Percentiles rank a stretch among this genome's conserved stretches.
phyloP scores from a whole-genome alignment of 106 monocot genomes.

The Amphibolis antarctica region DNA sequence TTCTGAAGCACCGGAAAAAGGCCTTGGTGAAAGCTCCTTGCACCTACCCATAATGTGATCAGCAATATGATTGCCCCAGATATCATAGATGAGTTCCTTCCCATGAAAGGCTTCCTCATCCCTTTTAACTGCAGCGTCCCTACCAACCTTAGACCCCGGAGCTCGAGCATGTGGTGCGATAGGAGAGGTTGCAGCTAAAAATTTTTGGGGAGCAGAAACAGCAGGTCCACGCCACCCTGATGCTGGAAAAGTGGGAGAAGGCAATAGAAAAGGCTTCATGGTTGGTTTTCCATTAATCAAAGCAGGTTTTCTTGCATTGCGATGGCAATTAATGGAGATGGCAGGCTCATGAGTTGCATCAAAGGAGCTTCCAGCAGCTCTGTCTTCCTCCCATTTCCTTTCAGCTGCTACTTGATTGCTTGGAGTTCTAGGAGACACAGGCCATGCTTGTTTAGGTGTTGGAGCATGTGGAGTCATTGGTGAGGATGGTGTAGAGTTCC shows the following conservation, averaged over 20 bases:
- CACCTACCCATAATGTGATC: slow-evolving; percentile 26
- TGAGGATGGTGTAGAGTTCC: slow-evolving; percentile 93
- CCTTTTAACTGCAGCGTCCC: slow-evolving; percentile 22
- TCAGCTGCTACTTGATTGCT: slow-evolving; percentile 12
- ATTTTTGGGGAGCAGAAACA: slow-evolving; percentile 8
- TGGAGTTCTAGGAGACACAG: slow-evolving; percentile 7
- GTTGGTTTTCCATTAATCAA: slow-evolving; percentile 2
- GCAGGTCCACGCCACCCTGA: slow-evolving; percentile 12
- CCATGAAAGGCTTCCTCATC: slow-evolving; percentile 11
- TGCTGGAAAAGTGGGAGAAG: slow-evolving; percentile 30
- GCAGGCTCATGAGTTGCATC: slow-evolving; percentile 3
- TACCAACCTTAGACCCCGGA: slow-evolving; percentile 55
- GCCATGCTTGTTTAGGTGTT: slow-evolving; percentile 36
- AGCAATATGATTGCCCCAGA: slow-evolving; percentile 79
- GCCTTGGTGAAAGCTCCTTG: slow-evolving; percentile 19
- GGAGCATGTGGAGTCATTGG: slow-evolving; percentile 45
- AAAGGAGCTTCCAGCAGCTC: slow-evolving; percentile 2
- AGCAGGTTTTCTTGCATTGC: background rate
- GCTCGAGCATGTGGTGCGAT: slow-evolving; percentile 65
- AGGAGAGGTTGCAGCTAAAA: slow-evolving; percentile 31
- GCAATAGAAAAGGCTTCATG: slow-evolving; percentile 12
- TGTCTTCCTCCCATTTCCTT: slow-evolving; percentile 10
- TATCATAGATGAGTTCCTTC: slow-evolving; percentile 61
- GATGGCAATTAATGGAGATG: background rate
- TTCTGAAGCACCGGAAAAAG: slow-evolving; percentile 45